A percentile compares a stretch with the other conserved stretches of the same genome.
phyloP scores from a whole-genome alignment of 176 grass and related monocot species.

The Phoenix roebelenii region DNA sequence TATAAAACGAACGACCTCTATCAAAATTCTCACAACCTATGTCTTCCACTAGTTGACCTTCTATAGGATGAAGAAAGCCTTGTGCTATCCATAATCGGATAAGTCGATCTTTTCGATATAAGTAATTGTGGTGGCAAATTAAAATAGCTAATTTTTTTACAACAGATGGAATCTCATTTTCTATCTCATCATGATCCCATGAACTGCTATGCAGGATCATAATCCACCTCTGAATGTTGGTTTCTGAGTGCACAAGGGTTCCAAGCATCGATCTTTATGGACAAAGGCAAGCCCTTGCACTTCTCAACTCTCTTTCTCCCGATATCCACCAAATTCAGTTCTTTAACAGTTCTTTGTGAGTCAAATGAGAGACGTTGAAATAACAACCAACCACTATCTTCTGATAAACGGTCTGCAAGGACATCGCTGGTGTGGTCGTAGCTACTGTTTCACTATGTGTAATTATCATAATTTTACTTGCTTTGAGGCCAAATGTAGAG shows the following conservation, averaged over 20 bases:
- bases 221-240: not conserved
- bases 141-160: slow-evolving; percentile 20
- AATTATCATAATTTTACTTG: slow-evolving; percentile 30
- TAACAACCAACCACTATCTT: slow-evolving; percentile 7
- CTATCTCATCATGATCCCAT: not conserved
- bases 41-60: slow-evolving; percentile 3
- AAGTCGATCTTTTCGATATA: not conserved
- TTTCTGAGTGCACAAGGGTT: not conserved
- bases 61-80: slow-evolving; percentile 13
- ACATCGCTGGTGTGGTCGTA: not conserved
- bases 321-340: not conserved
- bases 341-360: not conserved
- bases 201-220: not conserved
- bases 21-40: slow-evolving; percentile 10
- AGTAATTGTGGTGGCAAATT: slow-evolving; percentile 13
- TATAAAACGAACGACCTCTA: slow-evolving; percentile 23
- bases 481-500: not conserved
- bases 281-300: slow-evolving; percentile 18
- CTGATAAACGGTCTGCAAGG: not conserved
- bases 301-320: slow-evolving; percentile 8
- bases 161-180: slow-evolving; percentile 10
- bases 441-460: slow-evolving; percentile 1
- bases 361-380: not conserved
- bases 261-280: slow-evolving; percentile 14
- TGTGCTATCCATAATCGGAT: slow-evolving; percentile 21